Conservation (phyloP, 768 basidiomycete genomes). For the Porphyrellus cyaneotinctus region DNA sequence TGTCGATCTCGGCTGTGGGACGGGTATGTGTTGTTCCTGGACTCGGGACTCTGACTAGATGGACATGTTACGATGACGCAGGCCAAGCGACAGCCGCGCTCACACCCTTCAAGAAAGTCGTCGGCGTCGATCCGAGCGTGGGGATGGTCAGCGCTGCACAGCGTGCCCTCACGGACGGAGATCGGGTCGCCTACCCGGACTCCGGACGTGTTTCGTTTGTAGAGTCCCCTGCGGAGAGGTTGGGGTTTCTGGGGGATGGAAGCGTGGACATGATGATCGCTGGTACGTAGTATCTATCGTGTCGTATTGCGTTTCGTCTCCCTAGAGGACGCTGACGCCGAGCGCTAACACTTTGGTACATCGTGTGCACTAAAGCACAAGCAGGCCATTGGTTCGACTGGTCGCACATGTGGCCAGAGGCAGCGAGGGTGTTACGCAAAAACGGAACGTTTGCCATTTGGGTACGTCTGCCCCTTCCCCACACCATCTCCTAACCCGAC, state of each 20-base stretch:
- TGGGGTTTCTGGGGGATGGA: slow-evolving; percentile 45
- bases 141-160: slow-evolving; percentile 64
- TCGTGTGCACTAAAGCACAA: slow-evolving; percentile 48
- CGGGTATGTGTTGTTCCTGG: slow-evolving; percentile 46
- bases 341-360: too few relatives aligned
- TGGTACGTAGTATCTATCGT: too few relatives aligned
- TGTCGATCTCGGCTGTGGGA: slow-evolving; percentile 80
- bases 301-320: too few relatives aligned
- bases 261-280: slow-evolving; percentile 68
- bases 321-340: too few relatives aligned
- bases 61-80: too few relatives aligned
- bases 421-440: slow-evolving; percentile 51
- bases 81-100: slow-evolving; percentile 70
- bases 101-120: slow-evolving; percentile 51
- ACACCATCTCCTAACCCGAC: too few relatives aligned
- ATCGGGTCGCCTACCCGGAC: too few relatives aligned
- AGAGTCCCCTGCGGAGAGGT: slow-evolving; percentile 50
- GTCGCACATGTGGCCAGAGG: slow-evolving; percentile 65
- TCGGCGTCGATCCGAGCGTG: slow-evolving; percentile 69
- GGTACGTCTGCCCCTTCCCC: slow-evolving; percentile 39
- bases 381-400: slow-evolving; percentile 85
- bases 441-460: slow-evolving; percentile 71
- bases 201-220: slow-evolving; percentile 29
- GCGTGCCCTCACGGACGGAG: slow-evolving; percentile 9
- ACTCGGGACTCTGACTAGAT: not conserved